Evolutionary conservation across 305 asterid genomes (phyloP), one percentile per base, ranked within the genome.

Genomic region (Withania somnifera): DNA sequence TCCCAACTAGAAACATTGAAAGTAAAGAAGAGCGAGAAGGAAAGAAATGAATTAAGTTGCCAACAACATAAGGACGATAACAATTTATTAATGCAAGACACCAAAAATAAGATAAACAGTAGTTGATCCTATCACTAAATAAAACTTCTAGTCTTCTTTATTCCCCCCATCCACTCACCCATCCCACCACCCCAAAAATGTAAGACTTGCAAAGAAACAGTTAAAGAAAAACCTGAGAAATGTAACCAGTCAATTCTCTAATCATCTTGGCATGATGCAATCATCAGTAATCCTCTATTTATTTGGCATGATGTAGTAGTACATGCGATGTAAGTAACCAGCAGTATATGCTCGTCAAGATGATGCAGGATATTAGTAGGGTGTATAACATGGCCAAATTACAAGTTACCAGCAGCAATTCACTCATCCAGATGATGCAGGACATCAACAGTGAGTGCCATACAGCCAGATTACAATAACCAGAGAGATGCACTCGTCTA

Each of bases 381-480:
- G 40, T 40, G 77, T 40, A 22, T 58, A 11, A 36, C 24, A 38
- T 38, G 53, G 77, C 11, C 19, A 68, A 68, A 67, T 38, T 68
- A 68, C 77, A 68, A 19, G 52, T 38, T 22, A 34, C 17, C 26
- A 32, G 45, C 7, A 63, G 68, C 4, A 61, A 63, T 7, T 30
- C 71, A 17, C 11, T 63, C 73, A 8, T 63, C 47, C 24, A 63
- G 75, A 64, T 64, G 50, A 63, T 30, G 45, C 7, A 63, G 73
- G 45, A 64, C 26, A 32, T 17, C 20, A 61, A 61, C 7, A 28
- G 69, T 28, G 40, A 28, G 40, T 26, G 11, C 3, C 42, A 61
- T 34, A 28, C 81, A 68, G 50, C 87, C 71, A 84, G 56, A 84
- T 82, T 57, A 67, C 77, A 40, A 11, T 68, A 68, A 40, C 54